Percentiles rank a stretch among this genome's conserved stretches.
These are phyloP conservation scores for Sugiyamaella smithiae DNA, from an alignment of 805 yeast genomes.

Conservation along the genomic window DNA sequence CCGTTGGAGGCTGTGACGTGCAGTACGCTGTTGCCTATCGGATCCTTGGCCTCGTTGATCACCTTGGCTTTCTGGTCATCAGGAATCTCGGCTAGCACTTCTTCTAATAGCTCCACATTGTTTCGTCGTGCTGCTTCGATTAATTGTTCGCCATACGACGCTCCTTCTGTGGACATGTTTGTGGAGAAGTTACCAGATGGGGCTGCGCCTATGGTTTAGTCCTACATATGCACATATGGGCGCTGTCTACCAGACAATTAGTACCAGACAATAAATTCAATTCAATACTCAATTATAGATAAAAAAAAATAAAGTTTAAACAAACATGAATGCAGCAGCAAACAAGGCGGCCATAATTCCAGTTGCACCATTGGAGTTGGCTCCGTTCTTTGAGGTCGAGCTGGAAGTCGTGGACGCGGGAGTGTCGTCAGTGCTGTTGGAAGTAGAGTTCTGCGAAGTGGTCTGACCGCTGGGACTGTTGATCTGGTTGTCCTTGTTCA, in stretches of 20 bases:
- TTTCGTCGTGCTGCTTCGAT: slow-evolving; percentile 86
- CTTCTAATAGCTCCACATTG: slow-evolving; percentile 69
- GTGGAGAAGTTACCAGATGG: too few relatives aligned
- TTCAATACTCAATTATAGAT: too few relatives aligned
- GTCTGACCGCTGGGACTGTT: slow-evolving; percentile 24
- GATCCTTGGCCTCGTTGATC: slow-evolving; percentile 68
- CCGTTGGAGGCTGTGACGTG: slow-evolving; percentile 84
- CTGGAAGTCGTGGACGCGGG: slow-evolving; percentile 22
- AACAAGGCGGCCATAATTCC: slow-evolving; percentile 19
- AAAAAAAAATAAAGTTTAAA: too few relatives aligned
- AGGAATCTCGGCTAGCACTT: slow-evolving; percentile 43
- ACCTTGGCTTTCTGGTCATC: slow-evolving; percentile 37
- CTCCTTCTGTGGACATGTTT: slow-evolving; percentile 48
- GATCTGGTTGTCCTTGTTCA: slow-evolving; percentile 24
- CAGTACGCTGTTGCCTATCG: slow-evolving; percentile 75
- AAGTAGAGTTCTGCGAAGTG: slow-evolving; percentile 16
- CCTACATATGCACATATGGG: too few relatives aligned
- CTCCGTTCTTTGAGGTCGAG: slow-evolving; percentile 19
- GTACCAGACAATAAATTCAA: too few relatives aligned
- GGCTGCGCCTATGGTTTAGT: too few relatives aligned
- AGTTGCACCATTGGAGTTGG: slow-evolving; percentile 13
- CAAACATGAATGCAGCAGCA: slow-evolving; percentile 17
- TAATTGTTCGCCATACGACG: slow-evolving; percentile 71
- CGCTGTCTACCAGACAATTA: too few relatives aligned
- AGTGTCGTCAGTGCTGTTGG: slow-evolving; percentile 19